Base-by-base conservation (phyloP, 257 asterid genomes). In the Nicotiana obtusifolia region DNA sequence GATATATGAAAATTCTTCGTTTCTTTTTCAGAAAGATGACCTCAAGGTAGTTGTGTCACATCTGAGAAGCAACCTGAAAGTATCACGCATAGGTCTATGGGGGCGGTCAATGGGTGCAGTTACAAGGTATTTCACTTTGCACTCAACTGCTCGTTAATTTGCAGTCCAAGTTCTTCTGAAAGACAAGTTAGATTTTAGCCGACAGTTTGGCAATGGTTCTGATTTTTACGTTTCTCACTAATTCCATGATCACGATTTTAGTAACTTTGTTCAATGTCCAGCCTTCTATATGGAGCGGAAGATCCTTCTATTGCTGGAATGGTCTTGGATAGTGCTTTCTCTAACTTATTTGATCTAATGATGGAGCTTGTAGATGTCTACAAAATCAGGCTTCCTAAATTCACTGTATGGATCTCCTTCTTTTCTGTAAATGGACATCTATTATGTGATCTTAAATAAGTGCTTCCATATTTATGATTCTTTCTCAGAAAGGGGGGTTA, bases 91-190 rank as follows among this genome's bases (percentile, higher is more conserved):
- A 81, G 99, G 97, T 84, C 98, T 95, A 77, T 95, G 98, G 99
- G 99, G 99, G 76, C 89, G 99, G 86, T 95, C 99, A 35, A 95
- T 95, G 99, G 99, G 99, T 82, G 99, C 99, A 35, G 99, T 93
- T 53, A 95, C 99, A 33, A 89, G 99, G 99, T 95, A 86, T 17
- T 84, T 67, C 76, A 76, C 76, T 83, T 84, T 49, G 57, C 64
- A 28, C 52, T 80, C 83, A 30, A 30, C 13, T 80, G 35, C 62
- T 64, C 4, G 16, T 64, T 64, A 54, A 28, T 64, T 44, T 71
- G 28, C 60, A 13, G 14, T 71, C 60, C 60, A 47, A 14, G 30
- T 71, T 71, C 37, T 71, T 44, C 78, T 14, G 60, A 73, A 47
- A 73, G 61, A 73, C 62, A 49, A 47, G 79, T 49, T 49, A 22